These are phyloP conservation scores for Sapria himalayana DNA, from an alignment of 345 rosid genomes.

Conservation along the genomic window DNA sequence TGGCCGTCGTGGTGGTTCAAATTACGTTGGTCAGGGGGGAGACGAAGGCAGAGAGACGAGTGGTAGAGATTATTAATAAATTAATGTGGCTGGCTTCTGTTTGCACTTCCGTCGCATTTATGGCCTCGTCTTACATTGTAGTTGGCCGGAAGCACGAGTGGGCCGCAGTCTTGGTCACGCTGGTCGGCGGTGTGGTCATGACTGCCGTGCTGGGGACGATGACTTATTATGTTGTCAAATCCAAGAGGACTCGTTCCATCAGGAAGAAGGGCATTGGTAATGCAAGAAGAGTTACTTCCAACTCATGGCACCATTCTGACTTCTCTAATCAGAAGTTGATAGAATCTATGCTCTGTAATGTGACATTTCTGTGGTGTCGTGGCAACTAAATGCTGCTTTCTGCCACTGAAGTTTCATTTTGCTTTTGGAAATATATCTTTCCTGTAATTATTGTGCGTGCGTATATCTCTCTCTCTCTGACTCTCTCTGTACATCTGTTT, in stretches of 20 bases:
- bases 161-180: conserved; percentile 66
- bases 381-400: too few species aligned
- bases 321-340: conserved; percentile 40
- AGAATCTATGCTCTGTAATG: conserved; percentile 60
- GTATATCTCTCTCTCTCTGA: too few species aligned
- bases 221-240: conserved; percentile 63
- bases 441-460: too few species aligned
- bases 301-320: conserved; percentile 25
- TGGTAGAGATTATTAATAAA: conserved; percentile 70
- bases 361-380: too few species aligned
- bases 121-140: conserved; percentile 65
- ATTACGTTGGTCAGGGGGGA: conserved; percentile 79
- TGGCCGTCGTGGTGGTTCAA: conserved; percentile 84
- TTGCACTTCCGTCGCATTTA: conserved; percentile 59
- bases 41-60: conserved; percentile 54
- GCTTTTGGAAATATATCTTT: too few species aligned
- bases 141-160: conserved; percentile 45
- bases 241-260: conserved; percentile 26
- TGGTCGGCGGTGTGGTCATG: conserved; percentile 53
- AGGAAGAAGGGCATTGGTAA: conserved; percentile 49
- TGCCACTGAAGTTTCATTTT: too few species aligned
- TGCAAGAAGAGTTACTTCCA: conserved; percentile 13
- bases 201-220: conserved; percentile 45
- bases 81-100: conserved; percentile 93
- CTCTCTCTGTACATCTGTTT: too few species aligned